These are phyloP conservation scores for Cladosporium sp. DNA, from an alignment of 2,329 filamentous ascomycete species.

Conservation along the genomic window DNA sequence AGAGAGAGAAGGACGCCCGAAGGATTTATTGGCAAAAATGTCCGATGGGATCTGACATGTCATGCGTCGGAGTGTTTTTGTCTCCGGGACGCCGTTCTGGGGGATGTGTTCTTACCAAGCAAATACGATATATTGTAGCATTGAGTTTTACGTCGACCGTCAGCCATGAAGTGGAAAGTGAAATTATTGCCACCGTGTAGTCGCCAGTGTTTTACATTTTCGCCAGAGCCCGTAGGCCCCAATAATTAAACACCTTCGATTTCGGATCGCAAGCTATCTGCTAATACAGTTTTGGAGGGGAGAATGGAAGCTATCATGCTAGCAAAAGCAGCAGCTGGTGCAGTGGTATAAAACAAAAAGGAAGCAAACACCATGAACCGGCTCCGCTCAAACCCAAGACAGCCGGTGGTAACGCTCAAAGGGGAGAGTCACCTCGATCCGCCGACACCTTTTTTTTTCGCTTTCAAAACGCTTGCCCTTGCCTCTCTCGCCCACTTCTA, in stretches of 20 bases:
- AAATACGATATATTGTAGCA: neutral
- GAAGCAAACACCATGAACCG: neutral
- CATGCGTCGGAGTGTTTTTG: too few relatives aligned
- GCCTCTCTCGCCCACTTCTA: too few relatives aligned
- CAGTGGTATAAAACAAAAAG: neutral
- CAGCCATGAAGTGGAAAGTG: neutral
- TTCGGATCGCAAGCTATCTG: slow-evolving; percentile 1
- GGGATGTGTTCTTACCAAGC: neutral
- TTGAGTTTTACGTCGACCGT: too few relatives aligned
- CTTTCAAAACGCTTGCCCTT: neutral
- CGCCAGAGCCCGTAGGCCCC: slow-evolving; percentile 11
- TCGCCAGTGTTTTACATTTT: slow-evolving; percentile 42
- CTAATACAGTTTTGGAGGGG: neutral
- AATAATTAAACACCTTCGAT: slow-evolving; percentile 2
- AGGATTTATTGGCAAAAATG: too few relatives aligned
- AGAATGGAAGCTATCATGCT: neutral
- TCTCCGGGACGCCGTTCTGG: too few relatives aligned
- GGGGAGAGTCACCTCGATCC: neutral
- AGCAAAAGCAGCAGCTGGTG: too few relatives aligned
- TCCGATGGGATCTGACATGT: too few relatives aligned
- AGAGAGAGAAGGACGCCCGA: too few relatives aligned
- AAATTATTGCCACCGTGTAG: neutral
- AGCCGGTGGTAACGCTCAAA: neutral
- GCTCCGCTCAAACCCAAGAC: neutral
- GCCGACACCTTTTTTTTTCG: neutral